Conservation (phyloP, 495 filamentous ascomycete species). For the Penicillium mononematosum region DNA sequence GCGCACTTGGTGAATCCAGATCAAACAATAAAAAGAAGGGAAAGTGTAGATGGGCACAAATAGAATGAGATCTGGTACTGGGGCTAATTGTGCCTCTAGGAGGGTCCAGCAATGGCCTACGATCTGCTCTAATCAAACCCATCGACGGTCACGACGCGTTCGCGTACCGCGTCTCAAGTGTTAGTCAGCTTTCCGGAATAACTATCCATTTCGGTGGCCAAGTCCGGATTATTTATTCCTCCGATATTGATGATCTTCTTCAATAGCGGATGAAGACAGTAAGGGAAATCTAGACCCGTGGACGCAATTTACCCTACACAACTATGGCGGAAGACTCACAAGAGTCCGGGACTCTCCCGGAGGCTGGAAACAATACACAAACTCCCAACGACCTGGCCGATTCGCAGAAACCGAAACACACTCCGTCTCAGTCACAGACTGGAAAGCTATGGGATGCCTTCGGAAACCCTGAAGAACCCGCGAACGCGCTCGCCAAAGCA, state of each 20-base stretch:
- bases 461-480: constrained; percentile 47
- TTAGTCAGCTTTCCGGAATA: constrained; percentile 32
- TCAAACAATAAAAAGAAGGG: constrained; percentile 4
- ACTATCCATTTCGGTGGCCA: constrained; percentile 22
- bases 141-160: constrained; percentile 37
- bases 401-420: constrained; percentile 40
- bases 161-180: constrained; percentile 36
- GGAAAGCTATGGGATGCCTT: constrained; percentile 54
- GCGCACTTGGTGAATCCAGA: constrained; percentile 5
- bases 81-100: constrained; percentile 15
- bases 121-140: constrained; percentile 24
- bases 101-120: constrained; percentile 21
- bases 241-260: constrained; percentile 19
- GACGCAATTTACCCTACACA: constrained; percentile 7
- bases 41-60: background rate
- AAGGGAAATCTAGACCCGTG: background rate
- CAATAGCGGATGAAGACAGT: constrained; percentile 1
- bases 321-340: constrained; percentile 58
- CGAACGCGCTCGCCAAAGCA: constrained; percentile 49
- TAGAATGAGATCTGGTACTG: constrained; percentile 9
- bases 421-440: constrained; percentile 46
- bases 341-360: constrained; percentile 26
- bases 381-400: constrained; percentile 22
- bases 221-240: constrained; percentile 19
- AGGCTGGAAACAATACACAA: constrained; percentile 21